Percentiles rank a stretch among this genome's conserved stretches.
Evolutionary conservation across 306 rosid genomes (phyloP).

Genomic region (Prunus kanzakura): DNA sequence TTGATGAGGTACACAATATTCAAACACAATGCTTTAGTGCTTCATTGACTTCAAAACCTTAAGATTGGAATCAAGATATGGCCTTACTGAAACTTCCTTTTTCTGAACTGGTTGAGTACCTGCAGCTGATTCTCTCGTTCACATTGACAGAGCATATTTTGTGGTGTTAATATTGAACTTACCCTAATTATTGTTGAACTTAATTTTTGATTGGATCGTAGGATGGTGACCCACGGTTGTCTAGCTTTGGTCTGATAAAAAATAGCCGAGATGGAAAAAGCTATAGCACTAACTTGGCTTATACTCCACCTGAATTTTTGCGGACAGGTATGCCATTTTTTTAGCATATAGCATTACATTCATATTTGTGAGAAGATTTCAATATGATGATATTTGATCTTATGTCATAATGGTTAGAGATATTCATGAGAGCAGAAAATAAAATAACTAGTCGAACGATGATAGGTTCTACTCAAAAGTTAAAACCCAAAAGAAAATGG

Average conservation of each 20-base stretch:
- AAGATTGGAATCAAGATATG: background rate
- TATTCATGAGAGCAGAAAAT: background rate
- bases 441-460: background rate
- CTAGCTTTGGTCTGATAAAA: conserved; percentile 90
- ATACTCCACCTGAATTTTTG: conserved; percentile 89
- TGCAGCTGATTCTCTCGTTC: background rate
- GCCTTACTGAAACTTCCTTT: background rate
- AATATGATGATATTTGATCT: background rate
- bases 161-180: conserved; percentile 10
- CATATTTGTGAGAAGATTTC: background rate
- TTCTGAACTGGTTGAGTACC: background rate
- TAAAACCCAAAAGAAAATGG: background rate
- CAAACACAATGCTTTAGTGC: background rate
- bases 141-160: background rate
- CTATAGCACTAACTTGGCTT: conserved; percentile 88
- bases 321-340: conserved; percentile 57
- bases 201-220: conserved; percentile 24
- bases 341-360: background rate
- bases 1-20: conserved; percentile 62
- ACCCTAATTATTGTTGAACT: conserved; percentile 3
- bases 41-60: background rate
- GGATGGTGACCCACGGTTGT: conserved; percentile 90
- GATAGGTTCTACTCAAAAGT: background rate
- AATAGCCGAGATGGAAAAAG: conserved; percentile 93
- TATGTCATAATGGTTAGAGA: background rate